A percentile compares a stretch with the other conserved stretches of the same genome.
phyloP scores from a whole-genome alignment of 2,329 filamentous ascomycete genomes.

The Phaeosphaeria sp. region DNA sequence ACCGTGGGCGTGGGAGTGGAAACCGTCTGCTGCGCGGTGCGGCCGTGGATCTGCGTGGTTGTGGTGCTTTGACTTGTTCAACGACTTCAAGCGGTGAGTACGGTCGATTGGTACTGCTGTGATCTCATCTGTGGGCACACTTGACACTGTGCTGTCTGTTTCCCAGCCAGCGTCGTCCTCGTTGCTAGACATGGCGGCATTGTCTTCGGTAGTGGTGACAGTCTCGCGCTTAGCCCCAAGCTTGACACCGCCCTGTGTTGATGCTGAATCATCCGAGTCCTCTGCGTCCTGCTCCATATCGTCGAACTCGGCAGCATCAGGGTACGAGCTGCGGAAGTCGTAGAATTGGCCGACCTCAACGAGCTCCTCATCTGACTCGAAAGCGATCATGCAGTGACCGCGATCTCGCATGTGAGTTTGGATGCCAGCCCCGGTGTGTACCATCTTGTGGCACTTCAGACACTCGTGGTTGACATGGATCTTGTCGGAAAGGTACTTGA shows the following conservation, averaged over 20 bases:
- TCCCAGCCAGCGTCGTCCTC: constrained; percentile 88
- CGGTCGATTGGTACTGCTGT: constrained; percentile 79
- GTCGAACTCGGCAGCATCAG: constrained; percentile 72
- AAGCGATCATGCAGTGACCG: constrained; percentile 96
- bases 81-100: constrained; percentile 73
- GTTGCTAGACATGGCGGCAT: constrained; percentile 53
- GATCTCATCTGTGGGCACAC: constrained; percentile 84
- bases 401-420: constrained; percentile 98
- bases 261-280: constrained; percentile 55
- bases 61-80: constrained; percentile 78
- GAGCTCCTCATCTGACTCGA: constrained; percentile 85
- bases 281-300: constrained; percentile 52
- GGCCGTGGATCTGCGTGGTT: constrained; percentile 72
- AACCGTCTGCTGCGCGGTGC: constrained; percentile 78
- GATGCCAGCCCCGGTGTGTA: constrained; percentile 77
- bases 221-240: constrained; percentile 67
- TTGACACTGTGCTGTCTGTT: constrained; percentile 87
- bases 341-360: constrained; percentile 96
- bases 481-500: constrained; percentile 79
- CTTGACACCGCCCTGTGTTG: constrained; percentile 64
- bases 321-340: constrained; percentile 95
- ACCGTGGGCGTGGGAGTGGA: constrained; percentile 79
- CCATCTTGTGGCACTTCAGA: constrained; percentile 83
- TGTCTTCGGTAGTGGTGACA: constrained; percentile 46
- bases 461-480: constrained; percentile 84